Conservation (phyloP, 768 basidiomycete species). For the Hygrophorus pudorinus region DNA sequence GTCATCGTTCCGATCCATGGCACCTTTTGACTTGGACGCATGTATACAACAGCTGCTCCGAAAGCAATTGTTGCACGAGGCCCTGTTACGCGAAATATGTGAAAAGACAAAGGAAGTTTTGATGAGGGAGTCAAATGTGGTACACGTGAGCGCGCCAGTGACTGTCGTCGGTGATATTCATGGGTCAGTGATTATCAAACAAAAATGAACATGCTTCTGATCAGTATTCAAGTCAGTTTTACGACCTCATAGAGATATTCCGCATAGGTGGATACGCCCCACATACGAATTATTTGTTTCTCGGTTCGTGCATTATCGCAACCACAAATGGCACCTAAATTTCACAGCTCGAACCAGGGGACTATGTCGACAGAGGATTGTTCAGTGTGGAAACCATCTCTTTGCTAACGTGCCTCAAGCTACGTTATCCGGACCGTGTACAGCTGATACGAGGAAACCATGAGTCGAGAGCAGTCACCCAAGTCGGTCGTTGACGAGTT, state of each 20-base stretch:
- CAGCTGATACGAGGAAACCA: constrained; percentile 98
- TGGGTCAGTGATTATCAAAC: constrained; percentile 54
- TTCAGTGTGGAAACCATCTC: constrained; percentile 99
- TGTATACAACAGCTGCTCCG: constrained; percentile 85
- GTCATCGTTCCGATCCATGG: constrained; percentile 22
- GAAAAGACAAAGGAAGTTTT: constrained; percentile 99
- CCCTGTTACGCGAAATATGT: constrained; percentile 94
- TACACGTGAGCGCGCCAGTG: constrained; percentile 92
- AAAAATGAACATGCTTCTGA: constrained; percentile 15
- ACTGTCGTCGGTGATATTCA: constrained; percentile 99
- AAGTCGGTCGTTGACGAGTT: constrained; percentile 45
- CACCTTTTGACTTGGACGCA: constrained; percentile 91
- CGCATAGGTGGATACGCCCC: constrained; percentile 97
- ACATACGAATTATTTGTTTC: constrained; percentile 95
- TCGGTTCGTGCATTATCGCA: constrained; percentile 71
- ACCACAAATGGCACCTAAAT: neutral
- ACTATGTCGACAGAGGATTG: constrained; percentile 96
- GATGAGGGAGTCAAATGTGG: constrained; percentile 98
- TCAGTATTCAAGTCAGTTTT: constrained; percentile 78
- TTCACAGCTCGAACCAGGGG: constrained; percentile 41
- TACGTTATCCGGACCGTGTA: constrained; percentile 93
- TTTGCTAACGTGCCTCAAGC: constrained; percentile 89
- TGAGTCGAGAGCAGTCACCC: constrained; percentile 95
- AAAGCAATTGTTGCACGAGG: constrained; percentile 93
- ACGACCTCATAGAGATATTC: constrained; percentile 98